phyloP scores from a whole-genome alignment of 2,329 filamentous ascomycete genomes.

The Colletotrichum higginsianum region DNA sequence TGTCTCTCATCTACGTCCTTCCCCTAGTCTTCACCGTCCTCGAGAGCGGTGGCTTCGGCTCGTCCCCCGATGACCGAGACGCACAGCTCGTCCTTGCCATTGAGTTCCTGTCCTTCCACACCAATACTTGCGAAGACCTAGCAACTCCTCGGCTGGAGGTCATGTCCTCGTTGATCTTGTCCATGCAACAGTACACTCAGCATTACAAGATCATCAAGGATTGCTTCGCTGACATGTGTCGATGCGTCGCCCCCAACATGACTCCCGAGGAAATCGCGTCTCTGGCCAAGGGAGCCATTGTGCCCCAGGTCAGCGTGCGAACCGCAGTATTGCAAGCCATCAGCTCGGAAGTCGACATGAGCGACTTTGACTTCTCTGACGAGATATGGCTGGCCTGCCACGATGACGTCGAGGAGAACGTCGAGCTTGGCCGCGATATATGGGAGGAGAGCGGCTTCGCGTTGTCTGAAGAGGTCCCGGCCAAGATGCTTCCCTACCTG shows the following conservation, averaged over 20 bases:
- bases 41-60: constrained; percentile 82
- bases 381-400: constrained; percentile 96
- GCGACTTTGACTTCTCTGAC: constrained; percentile 86
- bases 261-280: constrained; percentile 78
- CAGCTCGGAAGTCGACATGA: constrained; percentile 92
- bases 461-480: constrained; percentile 75
- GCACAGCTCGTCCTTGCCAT: constrained; percentile 91
- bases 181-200: constrained; percentile 91
- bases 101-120: constrained; percentile 92
- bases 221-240: constrained; percentile 87
- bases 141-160: constrained; percentile 84
- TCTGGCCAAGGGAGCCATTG: constrained; percentile 84
- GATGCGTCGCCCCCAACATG: constrained; percentile 88
- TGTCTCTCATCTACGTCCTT: constrained; percentile 89
- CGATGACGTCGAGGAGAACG: constrained; percentile 91
- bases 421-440: constrained; percentile 85
- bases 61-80: constrained; percentile 83
- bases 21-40: constrained; percentile 87
- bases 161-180: constrained; percentile 78
- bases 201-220: constrained; percentile 98
- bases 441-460: constrained; percentile 95
- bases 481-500: constrained; percentile 82
- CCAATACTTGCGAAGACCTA: constrained; percentile 81
- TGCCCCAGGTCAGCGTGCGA: constrained; percentile 84
- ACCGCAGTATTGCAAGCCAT: constrained; percentile 91